Evolutionary conservation across 2,329 filamentous ascomycete species (phyloP), one percentile per base, ranked within the genome.

Genomic region (Penicillium frequentans): DNA sequence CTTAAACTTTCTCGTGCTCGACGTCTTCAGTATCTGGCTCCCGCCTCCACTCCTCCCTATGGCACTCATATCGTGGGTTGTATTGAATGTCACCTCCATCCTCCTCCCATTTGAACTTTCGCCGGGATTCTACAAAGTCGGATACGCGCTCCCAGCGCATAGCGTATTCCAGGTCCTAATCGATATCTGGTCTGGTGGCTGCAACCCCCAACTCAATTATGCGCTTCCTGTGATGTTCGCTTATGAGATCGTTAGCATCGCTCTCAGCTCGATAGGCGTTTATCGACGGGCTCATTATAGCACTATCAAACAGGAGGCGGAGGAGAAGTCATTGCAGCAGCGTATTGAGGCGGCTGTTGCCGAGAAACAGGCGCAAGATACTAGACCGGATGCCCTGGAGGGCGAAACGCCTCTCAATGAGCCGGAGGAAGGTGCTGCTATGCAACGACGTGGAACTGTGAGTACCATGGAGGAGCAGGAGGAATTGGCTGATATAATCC

Each of bases 121-220:
- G 0, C 69, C 79, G 0, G 73, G 57, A 0, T 81, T 80, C 53
- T 81, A 76, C 58, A 67, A 64, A 46, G 69, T 76, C 61, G 74
- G 73, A 6, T 76, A 77, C 46, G 70, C 68, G 0, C 62, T 79
- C 1, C 78, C 79, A 1, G 73, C 76, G 3, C 71, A 79, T 57
- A 67, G 74, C 31, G 64, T 74, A 13, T 81, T 77, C 59, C 69
- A 76, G 49, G 56, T 76, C 1, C 64, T 81, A 11, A 62, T 77
- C 3, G 71, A 79, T 44, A 76, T 80, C 48, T 81, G 77, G 77
- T 75, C 74, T 1, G 58, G 69, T 5, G 76, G 78, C 0, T 79
- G 75, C 52, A 74, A 77, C 42, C 75, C 75, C 5, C 62, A 71
- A 35, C 68, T 80, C 1, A 63, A 69, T 31, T 73, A 72, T 43